Percentiles rank a stretch among this genome's conserved stretches.
phyloP scores from a whole-genome alignment of 2,329 filamentous ascomycete genomes.

The Fusarium napiforme region DNA sequence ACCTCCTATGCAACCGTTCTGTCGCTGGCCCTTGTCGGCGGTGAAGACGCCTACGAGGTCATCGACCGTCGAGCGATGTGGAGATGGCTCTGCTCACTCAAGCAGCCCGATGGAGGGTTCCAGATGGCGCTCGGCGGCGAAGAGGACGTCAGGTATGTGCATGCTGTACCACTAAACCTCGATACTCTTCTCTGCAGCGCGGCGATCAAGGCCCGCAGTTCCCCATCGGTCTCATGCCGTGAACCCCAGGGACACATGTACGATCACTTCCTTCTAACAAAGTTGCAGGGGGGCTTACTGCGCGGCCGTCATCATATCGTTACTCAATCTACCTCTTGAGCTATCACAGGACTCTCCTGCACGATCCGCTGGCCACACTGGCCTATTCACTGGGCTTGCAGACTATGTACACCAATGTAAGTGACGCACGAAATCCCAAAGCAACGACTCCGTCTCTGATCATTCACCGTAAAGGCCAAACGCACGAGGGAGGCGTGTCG shows the following conservation, averaged over 20 bases:
- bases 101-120: slow-evolving; percentile 91
- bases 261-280: slow-evolving; percentile 17
- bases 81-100: slow-evolving; percentile 88
- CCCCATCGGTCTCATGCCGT: slow-evolving; percentile 16
- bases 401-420: slow-evolving; percentile 85
- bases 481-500: slow-evolving; percentile 93
- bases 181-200: slow-evolving; percentile 4
- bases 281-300: slow-evolving; percentile 84
- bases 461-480: slow-evolving; percentile 72
- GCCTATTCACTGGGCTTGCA: slow-evolving; percentile 77
- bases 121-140: slow-evolving; percentile 87
- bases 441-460: slow-evolving; percentile 25
- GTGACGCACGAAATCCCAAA: slow-evolving; percentile 49
- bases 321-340: slow-evolving; percentile 84
- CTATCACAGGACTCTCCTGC: slow-evolving; percentile 79
- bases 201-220: slow-evolving; percentile 29
- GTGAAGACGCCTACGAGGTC: slow-evolving; percentile 75
- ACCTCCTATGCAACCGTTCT: slow-evolving; percentile 88
- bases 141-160: slow-evolving; percentile 83
- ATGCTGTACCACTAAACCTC: slow-evolving; percentile 13
- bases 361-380: slow-evolving; percentile 68
- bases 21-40: slow-evolving; percentile 81
- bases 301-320: slow-evolving; percentile 82
- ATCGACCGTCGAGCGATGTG: slow-evolving; percentile 89
- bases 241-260: slow-evolving; percentile 3